Base-by-base conservation (phyloP, 148 eudicot genomes). In the Nyssa sinensis region DNA sequence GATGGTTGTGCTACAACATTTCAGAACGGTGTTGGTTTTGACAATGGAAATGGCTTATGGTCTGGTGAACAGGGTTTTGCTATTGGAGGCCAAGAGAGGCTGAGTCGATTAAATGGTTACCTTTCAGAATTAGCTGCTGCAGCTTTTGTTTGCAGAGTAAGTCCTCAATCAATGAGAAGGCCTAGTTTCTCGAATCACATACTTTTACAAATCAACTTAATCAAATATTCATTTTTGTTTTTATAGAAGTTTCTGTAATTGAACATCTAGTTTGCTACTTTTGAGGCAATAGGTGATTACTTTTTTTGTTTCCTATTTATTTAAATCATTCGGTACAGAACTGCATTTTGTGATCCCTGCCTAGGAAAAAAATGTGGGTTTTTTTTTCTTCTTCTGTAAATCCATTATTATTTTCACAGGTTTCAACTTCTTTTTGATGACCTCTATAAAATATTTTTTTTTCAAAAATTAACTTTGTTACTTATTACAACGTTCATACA, bases 91-190 rank as follows among this genome's bases (percentile, higher is more conserved):
- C 92, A 88, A 79, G 98, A 95, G 84, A 90, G 90, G 72, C 83
- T 90, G 64, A 90, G 94, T 76, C 77, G 97, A 64, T 77, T 76
- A 64, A 88, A 90, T 79, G 96, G 93, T 72, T 92, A 92, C 82
- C 86, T 95, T 67, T 90, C 98, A 28, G 98, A 95, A 77, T 80
- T 95, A 86, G 98, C 97, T 81, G 98, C 97, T 72, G 98, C 97
- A 77, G 97, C 98, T 76, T 95, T 89, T 88, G 98, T 92, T 31
- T 95, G 98, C 90, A 84, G 93, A 83, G 98, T 95, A 86, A 88
- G 97, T 83, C 35, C 4, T 33, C 68, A 19, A 4, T 51, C 31
- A 24, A 67, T 28, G 4, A 5, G 59, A 25, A 14, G 28, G 5
- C 8, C 34, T 58, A 17, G 16, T 62, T 72, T 72, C 59, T 62